Evolutionary conservation across 805 yeast genomes (phyloP).

Genomic region (Cyberlindnera mrakii): DNA sequence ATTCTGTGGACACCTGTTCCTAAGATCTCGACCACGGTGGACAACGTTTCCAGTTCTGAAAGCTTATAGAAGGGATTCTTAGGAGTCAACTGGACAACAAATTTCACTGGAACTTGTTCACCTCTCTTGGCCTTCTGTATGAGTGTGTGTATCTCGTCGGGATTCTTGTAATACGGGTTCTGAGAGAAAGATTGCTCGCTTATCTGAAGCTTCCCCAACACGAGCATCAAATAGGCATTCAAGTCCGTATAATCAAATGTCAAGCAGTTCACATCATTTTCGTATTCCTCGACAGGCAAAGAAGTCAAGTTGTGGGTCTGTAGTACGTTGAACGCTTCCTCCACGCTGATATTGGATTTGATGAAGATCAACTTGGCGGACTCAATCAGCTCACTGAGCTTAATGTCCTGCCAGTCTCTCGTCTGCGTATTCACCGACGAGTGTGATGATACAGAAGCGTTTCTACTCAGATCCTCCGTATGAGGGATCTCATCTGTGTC

Average conservation of each 20-base stretch:
- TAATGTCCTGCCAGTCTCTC: slow-evolving; percentile 75
- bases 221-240: slow-evolving; percentile 77
- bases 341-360: slow-evolving; percentile 65
- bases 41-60: slow-evolving; percentile 59
- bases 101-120: slow-evolving; percentile 85
- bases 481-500: neutral
- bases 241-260: slow-evolving; percentile 91
- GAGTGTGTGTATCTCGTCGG: slow-evolving; percentile 36
- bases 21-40: slow-evolving; percentile 73
- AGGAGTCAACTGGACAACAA: slow-evolving; percentile 77
- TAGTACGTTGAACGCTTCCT: slow-evolving; percentile 80
- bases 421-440: slow-evolving; percentile 46
- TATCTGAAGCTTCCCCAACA: slow-evolving; percentile 61
- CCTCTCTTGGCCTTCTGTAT: slow-evolving; percentile 72
- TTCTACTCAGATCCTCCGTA: slow-evolving; percentile 16
- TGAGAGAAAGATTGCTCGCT: slow-evolving; percentile 25
- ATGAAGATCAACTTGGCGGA: slow-evolving; percentile 69
- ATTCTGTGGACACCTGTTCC: slow-evolving; percentile 96
- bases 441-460: slow-evolving; percentile 25
- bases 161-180: slow-evolving; percentile 23
- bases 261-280: slow-evolving; percentile 59
- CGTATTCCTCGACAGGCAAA: slow-evolving; percentile 63
- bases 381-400: slow-evolving; percentile 69
- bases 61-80: slow-evolving; percentile 85
- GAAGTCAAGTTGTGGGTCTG: slow-evolving; percentile 72